Percentiles rank a stretch among this genome's conserved stretches.
phyloP scores from a whole-genome alignment of 225 moss, liverwort and hornwort species.

The Rhytidiadelphus loreus region DNA sequence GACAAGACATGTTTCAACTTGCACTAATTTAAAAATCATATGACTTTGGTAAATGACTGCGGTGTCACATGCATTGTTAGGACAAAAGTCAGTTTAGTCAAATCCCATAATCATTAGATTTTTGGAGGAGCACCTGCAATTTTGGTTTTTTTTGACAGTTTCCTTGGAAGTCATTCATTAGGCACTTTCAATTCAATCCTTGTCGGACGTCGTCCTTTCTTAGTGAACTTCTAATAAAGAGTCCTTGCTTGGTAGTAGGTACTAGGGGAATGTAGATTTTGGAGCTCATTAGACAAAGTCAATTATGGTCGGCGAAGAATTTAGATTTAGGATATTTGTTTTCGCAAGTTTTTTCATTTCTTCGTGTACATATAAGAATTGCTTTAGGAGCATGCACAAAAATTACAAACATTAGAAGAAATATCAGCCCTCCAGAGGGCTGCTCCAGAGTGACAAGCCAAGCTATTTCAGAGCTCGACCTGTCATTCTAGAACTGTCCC shows the following conservation, averaged over 20 bases:
- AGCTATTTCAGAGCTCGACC: no score
- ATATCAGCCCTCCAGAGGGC: no score
- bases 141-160: background rate
- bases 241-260: accelerated
- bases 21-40: background rate
- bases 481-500: no score
- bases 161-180: background rate
- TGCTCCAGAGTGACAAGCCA: no score
- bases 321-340: background rate
- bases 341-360: background rate
- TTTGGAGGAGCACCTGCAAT: no score
- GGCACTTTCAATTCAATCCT: background rate
- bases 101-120: background rate
- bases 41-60: background rate
- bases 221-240: accelerated
- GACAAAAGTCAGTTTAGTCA: background rate
- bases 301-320: accelerated
- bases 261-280: accelerated
- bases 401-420: no score
- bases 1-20: background rate
- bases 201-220: accelerated
- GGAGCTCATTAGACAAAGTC: no score
- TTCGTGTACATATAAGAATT: background rate
- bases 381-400: background rate
- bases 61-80: background rate